These are phyloP conservation scores for Nicotiana rustica DNA, from an alignment of 305 asterid genomes.

Conservation along the genomic window DNA sequence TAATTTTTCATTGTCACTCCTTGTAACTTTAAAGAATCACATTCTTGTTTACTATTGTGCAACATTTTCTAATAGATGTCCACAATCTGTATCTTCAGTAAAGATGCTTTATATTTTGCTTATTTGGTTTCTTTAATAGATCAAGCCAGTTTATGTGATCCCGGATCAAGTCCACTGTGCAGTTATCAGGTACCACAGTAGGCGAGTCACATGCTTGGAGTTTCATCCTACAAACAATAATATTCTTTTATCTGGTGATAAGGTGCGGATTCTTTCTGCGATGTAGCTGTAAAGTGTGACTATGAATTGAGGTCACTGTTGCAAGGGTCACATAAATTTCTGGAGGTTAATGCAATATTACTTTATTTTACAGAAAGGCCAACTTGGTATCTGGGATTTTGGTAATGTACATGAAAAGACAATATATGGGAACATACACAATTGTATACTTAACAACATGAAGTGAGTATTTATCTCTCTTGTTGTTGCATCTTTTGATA, in stretches of 20 bases:
- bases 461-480: slow-evolving; percentile 64
- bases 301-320: slow-evolving; percentile 28
- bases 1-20: not conserved
- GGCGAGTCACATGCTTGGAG: slow-evolving; percentile 95
- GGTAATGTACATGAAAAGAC: slow-evolving; percentile 81
- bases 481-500: slow-evolving; percentile 10
- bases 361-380: slow-evolving; percentile 80
- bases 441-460: slow-evolving; percentile 88
- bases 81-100: not conserved
- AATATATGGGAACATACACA: slow-evolving; percentile 80
- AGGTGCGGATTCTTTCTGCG: slow-evolving; percentile 57
- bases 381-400: slow-evolving; percentile 98
- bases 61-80: not conserved
- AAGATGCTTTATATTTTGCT: slow-evolving; percentile 15
- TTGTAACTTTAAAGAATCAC: not conserved
- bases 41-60: not conserved
- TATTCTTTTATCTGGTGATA: slow-evolving; percentile 92
- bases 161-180: slow-evolving; percentile 92
- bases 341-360: slow-evolving; percentile 32
- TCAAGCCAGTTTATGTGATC: slow-evolving; percentile 73
- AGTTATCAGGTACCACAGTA: slow-evolving; percentile 91
- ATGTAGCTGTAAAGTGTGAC: slow-evolving; percentile 18
- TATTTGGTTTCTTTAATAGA: slow-evolving; percentile 55
- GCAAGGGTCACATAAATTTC: slow-evolving; percentile 27
- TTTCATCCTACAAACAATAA: slow-evolving; percentile 90